A percentile compares a stretch with the other conserved stretches of the same genome.
Conservation (phyloP, 495 filamentous ascomycete genomes). For the Lasiosphaeria ovina region DNA sequence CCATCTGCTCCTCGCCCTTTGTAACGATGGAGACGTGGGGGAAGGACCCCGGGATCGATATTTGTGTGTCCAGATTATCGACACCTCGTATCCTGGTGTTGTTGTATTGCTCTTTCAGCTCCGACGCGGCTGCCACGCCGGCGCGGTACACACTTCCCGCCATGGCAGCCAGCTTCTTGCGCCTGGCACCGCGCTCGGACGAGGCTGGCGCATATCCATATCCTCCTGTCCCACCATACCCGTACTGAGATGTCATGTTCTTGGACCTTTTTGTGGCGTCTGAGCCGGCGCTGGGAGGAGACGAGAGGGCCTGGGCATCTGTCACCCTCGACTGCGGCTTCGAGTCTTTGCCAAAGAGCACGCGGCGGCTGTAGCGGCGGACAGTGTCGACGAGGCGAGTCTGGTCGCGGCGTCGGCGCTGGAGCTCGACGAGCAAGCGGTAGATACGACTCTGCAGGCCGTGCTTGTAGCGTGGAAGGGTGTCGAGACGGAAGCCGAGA, state of each 20-base stretch:
- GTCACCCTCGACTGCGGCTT: not conserved
- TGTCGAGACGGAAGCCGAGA: slow-evolving; percentile 67
- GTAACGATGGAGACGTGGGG: slow-evolving; percentile 76
- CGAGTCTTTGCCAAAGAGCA: not conserved
- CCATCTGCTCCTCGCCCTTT: slow-evolving; percentile 84
- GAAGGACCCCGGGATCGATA: slow-evolving; percentile 70
- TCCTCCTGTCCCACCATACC: slow-evolving; percentile 11
- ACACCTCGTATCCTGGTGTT: slow-evolving; percentile 60
- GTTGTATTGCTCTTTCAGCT: slow-evolving; percentile 85
- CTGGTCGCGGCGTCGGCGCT: slow-evolving; percentile 51
- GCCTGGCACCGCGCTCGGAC: slow-evolving; percentile 63
- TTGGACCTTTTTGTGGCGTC: not conserved
- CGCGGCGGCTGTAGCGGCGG: slow-evolving; percentile 42
- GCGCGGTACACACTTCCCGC: slow-evolving; percentile 53
- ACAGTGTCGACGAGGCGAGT: slow-evolving; percentile 53
- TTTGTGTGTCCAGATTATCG: slow-evolving; percentile 48
- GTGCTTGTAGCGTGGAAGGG: slow-evolving; percentile 65
- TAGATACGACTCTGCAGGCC: slow-evolving; percentile 73
- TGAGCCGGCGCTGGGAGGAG: not conserved
- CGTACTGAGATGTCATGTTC: slow-evolving; percentile 31
- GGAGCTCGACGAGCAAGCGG: slow-evolving; percentile 63
- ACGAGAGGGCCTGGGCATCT: not conserved
- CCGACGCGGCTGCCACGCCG: slow-evolving; percentile 84
- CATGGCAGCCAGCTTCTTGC: slow-evolving; percentile 70
- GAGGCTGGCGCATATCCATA: slow-evolving; percentile 1